Conservation (phyloP, 176 grass and related monocot genomes). For the Dendrocalamus sinicus region DNA sequence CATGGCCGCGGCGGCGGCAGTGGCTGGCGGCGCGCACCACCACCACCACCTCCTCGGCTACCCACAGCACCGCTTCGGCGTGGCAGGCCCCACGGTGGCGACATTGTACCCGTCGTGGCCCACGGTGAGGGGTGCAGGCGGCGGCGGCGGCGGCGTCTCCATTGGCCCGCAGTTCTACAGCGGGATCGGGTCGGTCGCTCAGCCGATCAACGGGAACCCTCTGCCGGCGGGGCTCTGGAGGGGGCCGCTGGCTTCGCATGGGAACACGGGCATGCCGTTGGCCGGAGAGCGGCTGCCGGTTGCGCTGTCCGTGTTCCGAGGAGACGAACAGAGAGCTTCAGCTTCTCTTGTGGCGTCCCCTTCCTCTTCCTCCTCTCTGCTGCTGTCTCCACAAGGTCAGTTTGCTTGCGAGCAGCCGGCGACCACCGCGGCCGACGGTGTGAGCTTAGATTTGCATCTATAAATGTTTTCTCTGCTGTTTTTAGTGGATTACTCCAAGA, state of each 20-base stretch:
- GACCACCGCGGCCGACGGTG: constrained; percentile 55
- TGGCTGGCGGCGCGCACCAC: constrained; percentile 49
- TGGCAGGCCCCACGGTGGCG: constrained; percentile 36
- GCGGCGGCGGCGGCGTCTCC: constrained; percentile 21
- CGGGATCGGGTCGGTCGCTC: constrained; percentile 61
- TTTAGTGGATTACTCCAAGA: constrained; percentile 23
- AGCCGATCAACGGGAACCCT: constrained; percentile 73
- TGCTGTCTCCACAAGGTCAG: constrained; percentile 64
- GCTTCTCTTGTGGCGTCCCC: constrained; percentile 39
- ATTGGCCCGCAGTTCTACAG: constrained; percentile 60
- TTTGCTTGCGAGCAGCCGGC: constrained; percentile 60
- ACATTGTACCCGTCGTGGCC: constrained; percentile 57
- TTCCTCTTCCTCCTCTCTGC: constrained; percentile 50
- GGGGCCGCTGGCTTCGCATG: constrained; percentile 37
- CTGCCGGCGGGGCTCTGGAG: constrained; percentile 67
- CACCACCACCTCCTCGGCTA: constrained; percentile 71
- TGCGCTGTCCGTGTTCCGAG: constrained; percentile 42
- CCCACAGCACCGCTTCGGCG: constrained; percentile 61
- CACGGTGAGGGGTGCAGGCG: constrained; percentile 18
- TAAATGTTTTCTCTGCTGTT: constrained; percentile 51
- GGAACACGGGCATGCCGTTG: constrained; percentile 29
- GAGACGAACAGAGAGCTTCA: constrained; percentile 45
- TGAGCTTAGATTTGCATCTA: constrained; percentile 98
- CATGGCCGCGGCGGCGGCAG: constrained; percentile 54
- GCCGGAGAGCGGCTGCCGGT: constrained; percentile 46